Base-by-base conservation (phyloP, 176 grass and related monocot species). In the Guadua angustifolia region DNA sequence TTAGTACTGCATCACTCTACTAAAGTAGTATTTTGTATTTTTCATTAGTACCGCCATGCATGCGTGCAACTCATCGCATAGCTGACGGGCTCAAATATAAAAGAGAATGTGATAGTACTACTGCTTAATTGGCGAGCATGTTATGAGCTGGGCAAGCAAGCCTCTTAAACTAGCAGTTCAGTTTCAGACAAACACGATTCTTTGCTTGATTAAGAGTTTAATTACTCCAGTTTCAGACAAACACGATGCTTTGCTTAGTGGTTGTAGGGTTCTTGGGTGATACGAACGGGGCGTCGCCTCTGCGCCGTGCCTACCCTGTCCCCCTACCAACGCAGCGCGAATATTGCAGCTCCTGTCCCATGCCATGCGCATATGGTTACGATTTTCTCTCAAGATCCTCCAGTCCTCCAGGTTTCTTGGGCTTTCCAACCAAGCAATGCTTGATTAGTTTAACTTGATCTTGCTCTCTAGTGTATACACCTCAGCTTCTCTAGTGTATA, bases 241-340 rank as follows among this genome's bases (percentile, higher is more conserved):
- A 56, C 4, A 71, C 4, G 64, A 82, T 49, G 17, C 29, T 19
- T 1, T 83, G 57, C 74, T 57, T 88, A 72, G 44, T 3, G 47
- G 36, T 1, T 88, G 80, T 66, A 83, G 86, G 55, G 79, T 64
- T 83, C 65, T 44, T 71, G 53, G 73, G 73, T 87, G 77, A 74
- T 74, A 46, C 18, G 39, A 26, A 44, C 22, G 40, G 39, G 13
- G 56, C 38, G 16, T 57, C n/a, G 6, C 14, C 3, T 78, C 39
- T 22, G 21, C 22, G 71, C 1, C 12, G 15, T 52, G 69, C 24
- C 56, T n/a, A 3, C 36, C 19, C 19, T 86, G 76, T 74, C 32
- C 24, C 38, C 79, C 52, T 40, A 64, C 40, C 46, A 13, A 19
- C 32, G 18, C 36, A 16, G 71, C 79, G 75, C 32, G 42, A 72